These are phyloP conservation scores for Acrocalymma vagum DNA, from an alignment of 2,329 filamentous ascomycete genomes.

Conservation along the genomic window DNA sequence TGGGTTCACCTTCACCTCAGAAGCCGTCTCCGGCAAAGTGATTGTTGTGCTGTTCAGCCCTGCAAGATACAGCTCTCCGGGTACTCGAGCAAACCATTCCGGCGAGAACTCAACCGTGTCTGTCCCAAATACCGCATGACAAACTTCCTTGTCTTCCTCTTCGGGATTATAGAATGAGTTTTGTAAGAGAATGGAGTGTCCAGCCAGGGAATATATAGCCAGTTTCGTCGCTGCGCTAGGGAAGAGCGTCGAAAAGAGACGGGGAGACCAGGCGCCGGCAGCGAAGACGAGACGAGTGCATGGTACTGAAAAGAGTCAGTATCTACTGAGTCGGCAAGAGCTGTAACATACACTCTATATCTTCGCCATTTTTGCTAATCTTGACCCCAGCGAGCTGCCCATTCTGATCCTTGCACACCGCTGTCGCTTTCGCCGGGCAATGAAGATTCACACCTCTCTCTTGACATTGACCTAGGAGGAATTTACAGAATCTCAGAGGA, in stretches of 20 bases:
- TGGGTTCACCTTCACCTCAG: slow-evolving; percentile 57
- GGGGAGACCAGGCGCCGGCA: slow-evolving; percentile 75
- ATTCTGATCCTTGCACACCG: slow-evolving; percentile 60
- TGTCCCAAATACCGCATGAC: slow-evolving; percentile 75
- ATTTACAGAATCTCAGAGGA: slow-evolving; percentile 71
- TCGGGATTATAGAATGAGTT: slow-evolving; percentile 62
- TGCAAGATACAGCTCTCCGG: slow-evolving; percentile 76
- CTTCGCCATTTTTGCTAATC: slow-evolving; percentile 57
- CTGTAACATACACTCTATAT: slow-evolving; percentile 49
- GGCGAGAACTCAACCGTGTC: slow-evolving; percentile 68
- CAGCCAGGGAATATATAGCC: slow-evolving; percentile 70
- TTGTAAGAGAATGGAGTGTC: slow-evolving; percentile 74
- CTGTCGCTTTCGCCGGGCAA: slow-evolving; percentile 67
- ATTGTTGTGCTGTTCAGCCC: slow-evolving; percentile 72
- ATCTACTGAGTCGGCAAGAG: not conserved
- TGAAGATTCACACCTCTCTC: slow-evolving; percentile 71
- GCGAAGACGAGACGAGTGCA: slow-evolving; percentile 73
- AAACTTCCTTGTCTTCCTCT: slow-evolving; percentile 57
- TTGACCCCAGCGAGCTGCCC: slow-evolving; percentile 36
- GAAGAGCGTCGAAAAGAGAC: slow-evolving; percentile 73
- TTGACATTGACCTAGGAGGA: slow-evolving; percentile 67
- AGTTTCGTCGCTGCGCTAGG: slow-evolving; percentile 61
- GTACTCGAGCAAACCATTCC: slow-evolving; percentile 73
- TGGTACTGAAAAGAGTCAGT: slow-evolving; percentile 55
- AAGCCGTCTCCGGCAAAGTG: slow-evolving; percentile 66